phyloP scores from a whole-genome alignment of 352 stramenopile genomes.

The Globisporangium apiculatum region DNA sequence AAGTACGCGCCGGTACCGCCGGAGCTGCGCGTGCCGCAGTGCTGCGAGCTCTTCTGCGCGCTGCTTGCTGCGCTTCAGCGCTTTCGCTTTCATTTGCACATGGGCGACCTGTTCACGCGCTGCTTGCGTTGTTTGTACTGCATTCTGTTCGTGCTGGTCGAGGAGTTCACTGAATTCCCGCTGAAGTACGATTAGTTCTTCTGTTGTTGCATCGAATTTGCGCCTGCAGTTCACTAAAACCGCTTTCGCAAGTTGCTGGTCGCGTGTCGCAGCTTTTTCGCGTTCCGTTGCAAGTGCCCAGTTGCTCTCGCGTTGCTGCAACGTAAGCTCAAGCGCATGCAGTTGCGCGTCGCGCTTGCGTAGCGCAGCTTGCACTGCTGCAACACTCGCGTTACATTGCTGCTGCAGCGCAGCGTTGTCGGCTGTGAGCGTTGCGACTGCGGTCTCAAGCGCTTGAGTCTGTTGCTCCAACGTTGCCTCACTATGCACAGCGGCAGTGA shows the following conservation, averaged over 20 bases:
- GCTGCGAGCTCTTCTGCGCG: constrained; percentile 44
- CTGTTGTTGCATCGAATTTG: constrained; percentile 29
- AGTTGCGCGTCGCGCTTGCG: constrained; percentile 23
- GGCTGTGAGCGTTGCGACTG: constrained; percentile 17
- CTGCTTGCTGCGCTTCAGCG: constrained; percentile 32
- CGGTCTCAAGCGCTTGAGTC: constrained; percentile 27
- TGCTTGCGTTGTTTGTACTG: constrained; percentile 28
- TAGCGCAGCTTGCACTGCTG: constrained; percentile 17
- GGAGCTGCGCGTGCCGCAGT: constrained; percentile 42
- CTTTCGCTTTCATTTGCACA: constrained; percentile 21
- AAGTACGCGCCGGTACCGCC: constrained; percentile 61
- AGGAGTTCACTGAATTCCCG: constrained; percentile 60
- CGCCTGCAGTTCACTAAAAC: constrained; percentile 25
- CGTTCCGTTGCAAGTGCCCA: constrained; percentile 36
- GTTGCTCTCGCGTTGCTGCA: constrained; percentile 36
- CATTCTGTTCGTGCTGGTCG: constrained; percentile 36
- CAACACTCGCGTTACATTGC: too few species aligned
- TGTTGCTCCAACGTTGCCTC: constrained; percentile 17
- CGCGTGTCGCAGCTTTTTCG: constrained; percentile 33
- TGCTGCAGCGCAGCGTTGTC: too few species aligned
- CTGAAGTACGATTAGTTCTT: constrained; percentile 51
- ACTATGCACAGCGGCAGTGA: neutral
- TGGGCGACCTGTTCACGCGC: constrained; percentile 32
- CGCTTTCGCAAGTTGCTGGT: constrained; percentile 32
- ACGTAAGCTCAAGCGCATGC: constrained; percentile 23